Base-by-base conservation (phyloP, 768 basidiomycete genomes). In the Termitomyces sp. region DNA sequence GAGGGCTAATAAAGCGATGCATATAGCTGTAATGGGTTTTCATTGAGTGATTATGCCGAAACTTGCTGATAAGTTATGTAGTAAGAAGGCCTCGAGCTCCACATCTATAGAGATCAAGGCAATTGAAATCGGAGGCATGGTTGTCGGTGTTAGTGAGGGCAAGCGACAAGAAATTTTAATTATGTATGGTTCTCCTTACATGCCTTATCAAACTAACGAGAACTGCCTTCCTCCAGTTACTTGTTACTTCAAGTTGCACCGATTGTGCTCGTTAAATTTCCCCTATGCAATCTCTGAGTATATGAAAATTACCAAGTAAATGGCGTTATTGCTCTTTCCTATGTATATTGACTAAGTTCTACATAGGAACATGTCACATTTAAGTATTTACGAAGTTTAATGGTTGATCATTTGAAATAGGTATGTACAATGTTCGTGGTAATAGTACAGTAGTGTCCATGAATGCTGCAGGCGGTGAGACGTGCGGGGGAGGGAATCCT, bases 371-470 rank as follows among this genome's bases (percentile, higher is more conserved):
- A 20, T 20, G 30, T 20, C 47, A 20, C n/a, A 40, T 20, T 48
- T 20, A 14, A 33, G 32, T 51, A 37, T 27, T 52, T 40, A 30
- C 10, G 3, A 39, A 52, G 36, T 47, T 26, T 47, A 32, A 49
- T 49, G 34, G 26, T 27, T 30, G 36, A 27, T 55, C 45, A 40
- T 30, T 49, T 49, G 47, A 50, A 9, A 27, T 51, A 52, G 49
- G 42, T 57, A 57, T 57, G 43, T 57, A 40, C 49, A 57, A 44
- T 54, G 53, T 47, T 30, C 39, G 48, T 39, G 51, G 30, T 63
- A 37, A 46, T 64, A 53, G 45, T 61, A 62, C 58, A 61, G 34
- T 59, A 57, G 6, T 36, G 49, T 55, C 55, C 47, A 16, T 54
- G 42, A 50, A 48, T 54, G 57, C 43, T 55, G 24, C n/a, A 27